Evolutionary conservation across 2,329 filamentous ascomycete species (phyloP).

Genomic region (Claviceps pusilla): DNA sequence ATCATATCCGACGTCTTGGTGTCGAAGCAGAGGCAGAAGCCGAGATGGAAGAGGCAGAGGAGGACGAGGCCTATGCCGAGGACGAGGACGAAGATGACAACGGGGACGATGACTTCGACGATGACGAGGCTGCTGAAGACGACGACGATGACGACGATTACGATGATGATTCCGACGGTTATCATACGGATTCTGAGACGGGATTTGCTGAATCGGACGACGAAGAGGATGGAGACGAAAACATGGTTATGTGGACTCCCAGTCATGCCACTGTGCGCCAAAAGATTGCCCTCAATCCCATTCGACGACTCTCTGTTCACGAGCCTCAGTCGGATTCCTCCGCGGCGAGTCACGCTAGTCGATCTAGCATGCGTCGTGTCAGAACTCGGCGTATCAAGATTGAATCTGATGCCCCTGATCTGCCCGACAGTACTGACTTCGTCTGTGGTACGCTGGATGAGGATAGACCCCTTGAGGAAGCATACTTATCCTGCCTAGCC

Average conservation of each 20-base stretch:
- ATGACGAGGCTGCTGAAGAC: constrained; percentile 33
- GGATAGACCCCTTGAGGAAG: constrained; percentile 84
- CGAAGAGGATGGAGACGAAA: constrained; percentile 53
- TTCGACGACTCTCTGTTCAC: constrained; percentile 23
- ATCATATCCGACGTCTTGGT: constrained; percentile 68
- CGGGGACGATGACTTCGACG: constrained; percentile 28
- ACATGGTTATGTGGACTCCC: constrained; percentile 40
- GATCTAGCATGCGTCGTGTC: constrained; percentile 14
- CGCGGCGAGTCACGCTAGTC: constrained; percentile 27
- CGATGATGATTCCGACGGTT: constrained; percentile 50
- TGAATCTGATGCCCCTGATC: constrained; percentile 50
- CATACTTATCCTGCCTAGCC: constrained; percentile 74
- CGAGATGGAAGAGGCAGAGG: constrained; percentile 54
- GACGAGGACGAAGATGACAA: constrained; percentile 35
- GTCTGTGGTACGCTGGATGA: constrained; percentile 97
- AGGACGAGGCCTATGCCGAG: constrained; percentile 23
- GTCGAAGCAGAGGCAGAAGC: constrained; percentile 88
- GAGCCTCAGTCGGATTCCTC: constrained; percentile 48
- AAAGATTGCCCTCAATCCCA: constrained; percentile 19
- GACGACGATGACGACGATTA: constrained; percentile 36
- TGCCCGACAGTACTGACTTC: constrained; percentile 95
- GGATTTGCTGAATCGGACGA: constrained; percentile 57
- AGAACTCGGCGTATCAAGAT: constrained; percentile 13
- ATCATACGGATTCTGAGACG: constrained; percentile 58
- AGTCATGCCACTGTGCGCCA: constrained; percentile 24